Percentiles rank a stretch among this genome's conserved stretches.
Evolutionary conservation across 257 asterid genomes (phyloP).

Genomic region (Scutellaria baicalensis): DNA sequence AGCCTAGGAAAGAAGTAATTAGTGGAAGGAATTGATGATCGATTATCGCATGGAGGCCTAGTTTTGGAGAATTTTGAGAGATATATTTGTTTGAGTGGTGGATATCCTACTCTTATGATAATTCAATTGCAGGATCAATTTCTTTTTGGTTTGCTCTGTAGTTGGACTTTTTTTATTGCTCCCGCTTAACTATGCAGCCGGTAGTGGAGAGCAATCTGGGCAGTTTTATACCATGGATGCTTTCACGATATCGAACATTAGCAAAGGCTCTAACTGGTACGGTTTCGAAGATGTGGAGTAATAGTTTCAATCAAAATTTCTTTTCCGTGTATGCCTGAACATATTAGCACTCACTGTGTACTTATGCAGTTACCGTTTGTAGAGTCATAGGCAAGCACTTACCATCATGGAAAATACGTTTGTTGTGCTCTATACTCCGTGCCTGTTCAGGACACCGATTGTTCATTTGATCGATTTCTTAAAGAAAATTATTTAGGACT

Average conservation of each 20-base stretch:
- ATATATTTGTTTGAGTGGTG: background rate
- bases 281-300: background rate
- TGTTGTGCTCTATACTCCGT: no score
- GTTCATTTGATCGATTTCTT: no score
- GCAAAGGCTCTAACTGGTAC: slow-evolving; percentile 73
- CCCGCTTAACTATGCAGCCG: slow-evolving; percentile 67
- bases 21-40: background rate
- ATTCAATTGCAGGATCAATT: slow-evolving; percentile 64
- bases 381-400: background rate
- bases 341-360: no score
- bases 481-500: no score
- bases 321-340: background rate
- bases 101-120: background rate
- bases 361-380: background rate
- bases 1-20: background rate
- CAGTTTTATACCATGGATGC: slow-evolving; percentile 57
- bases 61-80: background rate
- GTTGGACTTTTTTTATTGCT: slow-evolving; percentile 62
- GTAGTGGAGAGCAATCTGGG: slow-evolving; percentile 24
- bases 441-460: no score
- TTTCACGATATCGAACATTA: slow-evolving; percentile 74
- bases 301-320: background rate
- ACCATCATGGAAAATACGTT: no score
- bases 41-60: no score
- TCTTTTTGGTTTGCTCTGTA: slow-evolving; percentile 64